phyloP scores from a whole-genome alignment of 768 basidiomycete genomes.

The Boletus reticulatus region DNA sequence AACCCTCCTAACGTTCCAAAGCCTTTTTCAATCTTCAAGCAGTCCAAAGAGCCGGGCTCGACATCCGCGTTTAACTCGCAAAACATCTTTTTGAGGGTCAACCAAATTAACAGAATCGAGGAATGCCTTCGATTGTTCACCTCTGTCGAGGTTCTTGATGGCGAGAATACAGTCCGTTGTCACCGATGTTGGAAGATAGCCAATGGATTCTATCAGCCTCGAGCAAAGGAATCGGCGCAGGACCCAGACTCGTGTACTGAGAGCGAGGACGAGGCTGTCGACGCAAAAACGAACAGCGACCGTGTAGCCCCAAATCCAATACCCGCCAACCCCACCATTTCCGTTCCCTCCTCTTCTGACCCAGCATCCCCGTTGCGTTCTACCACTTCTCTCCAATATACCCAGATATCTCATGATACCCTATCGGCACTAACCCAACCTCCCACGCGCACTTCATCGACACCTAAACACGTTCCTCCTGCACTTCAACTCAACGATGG shows the following conservation, averaged over 20 bases:
- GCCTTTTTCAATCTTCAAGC: conserved; percentile 52
- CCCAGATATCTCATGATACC: conserved; percentile 28
- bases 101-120: conserved; percentile 38
- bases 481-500: conserved; percentile 27
- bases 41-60: conserved; percentile 29
- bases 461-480: conserved; percentile 25
- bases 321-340: conserved; percentile 25
- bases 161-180: conserved; percentile 94
- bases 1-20: conserved; percentile 39
- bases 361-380: conserved; percentile 29
- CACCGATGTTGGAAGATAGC: conserved; percentile 92
- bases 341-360: neutral
- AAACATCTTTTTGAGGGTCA: conserved; percentile 28
- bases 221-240: conserved; percentile 15
- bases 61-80: conserved; percentile 18
- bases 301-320: conserved; percentile 16
- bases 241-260: conserved; percentile 31
- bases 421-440: conserved; percentile 10
- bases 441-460: conserved; percentile 3
- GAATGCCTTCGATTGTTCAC: conserved; percentile 89
- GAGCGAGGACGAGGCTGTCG: conserved; percentile 29
- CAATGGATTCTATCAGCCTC: conserved; percentile 55
- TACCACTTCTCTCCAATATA: conserved; percentile 38
- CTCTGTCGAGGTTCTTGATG: conserved; percentile 88
- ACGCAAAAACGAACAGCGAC: conserved; percentile 21